These are phyloP conservation scores for Umbelopsis sp. DNA, from an alignment of 192 early-diverging fungal species.

Conservation along the genomic window DNA sequence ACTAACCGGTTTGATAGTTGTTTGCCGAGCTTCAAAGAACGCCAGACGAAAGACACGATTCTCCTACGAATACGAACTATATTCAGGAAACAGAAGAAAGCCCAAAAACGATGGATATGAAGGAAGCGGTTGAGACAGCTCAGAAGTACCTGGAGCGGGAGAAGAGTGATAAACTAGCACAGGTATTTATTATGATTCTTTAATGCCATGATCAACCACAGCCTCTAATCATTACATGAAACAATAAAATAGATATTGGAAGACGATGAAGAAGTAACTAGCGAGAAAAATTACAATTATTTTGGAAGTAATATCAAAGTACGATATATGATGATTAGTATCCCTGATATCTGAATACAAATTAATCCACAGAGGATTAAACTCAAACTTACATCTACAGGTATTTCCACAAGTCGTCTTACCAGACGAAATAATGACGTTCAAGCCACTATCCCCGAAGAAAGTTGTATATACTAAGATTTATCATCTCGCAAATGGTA, in stretches of 20 bases:
- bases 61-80: not conserved
- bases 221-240: not conserved
- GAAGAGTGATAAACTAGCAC: not conserved
- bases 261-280: not conserved
- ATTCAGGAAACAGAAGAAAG: no score
- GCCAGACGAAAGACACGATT: not conserved
- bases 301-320: not conserved
- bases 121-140: not conserved
- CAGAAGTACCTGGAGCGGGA: conserved; percentile 1
- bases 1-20: not conserved
- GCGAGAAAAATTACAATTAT: not conserved
- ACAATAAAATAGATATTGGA: not conserved
- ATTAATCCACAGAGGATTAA: no score
- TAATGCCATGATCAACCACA: not conserved
- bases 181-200: not conserved
- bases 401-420: not conserved
- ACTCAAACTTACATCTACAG: not conserved
- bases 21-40: conserved; percentile 13
- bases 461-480: conserved; percentile 12
- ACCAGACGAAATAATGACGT: not conserved
- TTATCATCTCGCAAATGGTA: not conserved
- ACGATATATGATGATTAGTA: not conserved
- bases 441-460: not conserved
- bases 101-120: not conserved
- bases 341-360: not conserved